These are phyloP conservation scores for Ulota crispa DNA, from an alignment of 225 moss, liverwort and hornwort species.

Conservation along the genomic window DNA sequence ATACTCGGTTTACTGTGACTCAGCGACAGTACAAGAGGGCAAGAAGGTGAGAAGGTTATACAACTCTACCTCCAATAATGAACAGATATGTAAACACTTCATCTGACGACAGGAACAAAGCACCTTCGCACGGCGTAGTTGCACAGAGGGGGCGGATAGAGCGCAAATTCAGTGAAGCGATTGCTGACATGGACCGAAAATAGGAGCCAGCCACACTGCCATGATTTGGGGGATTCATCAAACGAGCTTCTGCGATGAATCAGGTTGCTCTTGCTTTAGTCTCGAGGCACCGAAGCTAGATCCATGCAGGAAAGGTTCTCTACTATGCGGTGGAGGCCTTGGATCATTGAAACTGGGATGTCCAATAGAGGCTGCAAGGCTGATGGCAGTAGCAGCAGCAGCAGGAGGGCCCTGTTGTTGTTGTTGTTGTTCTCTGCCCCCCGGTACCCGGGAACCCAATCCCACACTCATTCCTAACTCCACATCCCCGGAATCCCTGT, in stretches of 20 bases:
- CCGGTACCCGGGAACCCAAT: slow-evolving; percentile 55
- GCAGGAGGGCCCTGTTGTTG: slow-evolving; percentile 49
- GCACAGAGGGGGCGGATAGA: not conserved
- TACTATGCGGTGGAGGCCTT: slow-evolving; percentile 50
- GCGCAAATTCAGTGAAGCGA: slow-evolving; percentile 24
- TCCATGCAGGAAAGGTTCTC: slow-evolving; percentile 54
- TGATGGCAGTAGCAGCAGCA: slow-evolving; percentile 60
- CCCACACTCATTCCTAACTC: slow-evolving; percentile 89
- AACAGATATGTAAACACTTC: slow-evolving; percentile 36
- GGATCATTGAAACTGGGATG: slow-evolving; percentile 53
- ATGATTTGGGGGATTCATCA: slow-evolving; percentile 23
- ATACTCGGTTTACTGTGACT: not conserved
- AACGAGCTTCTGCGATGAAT: slow-evolving; percentile 48
- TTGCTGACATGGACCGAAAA: slow-evolving; percentile 20
- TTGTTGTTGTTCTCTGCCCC: slow-evolving; percentile 48
- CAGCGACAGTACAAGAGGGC: slow-evolving; percentile 23
- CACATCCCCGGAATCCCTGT: slow-evolving; percentile 52
- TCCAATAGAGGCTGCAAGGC: slow-evolving; percentile 61
- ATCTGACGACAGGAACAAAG: slow-evolving; percentile 19
- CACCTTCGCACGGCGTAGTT: slow-evolving; percentile 9
- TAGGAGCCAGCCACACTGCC: slow-evolving; percentile 32
- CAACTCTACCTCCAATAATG: slow-evolving; percentile 32
- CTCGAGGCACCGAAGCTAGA: slow-evolving; percentile 61
- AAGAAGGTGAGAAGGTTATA: slow-evolving; percentile 23
- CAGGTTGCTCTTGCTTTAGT: slow-evolving; percentile 83